Evolutionary conservation across 2,329 filamentous ascomycete genomes (phyloP).

Genomic region (Eutypella sp.): DNA sequence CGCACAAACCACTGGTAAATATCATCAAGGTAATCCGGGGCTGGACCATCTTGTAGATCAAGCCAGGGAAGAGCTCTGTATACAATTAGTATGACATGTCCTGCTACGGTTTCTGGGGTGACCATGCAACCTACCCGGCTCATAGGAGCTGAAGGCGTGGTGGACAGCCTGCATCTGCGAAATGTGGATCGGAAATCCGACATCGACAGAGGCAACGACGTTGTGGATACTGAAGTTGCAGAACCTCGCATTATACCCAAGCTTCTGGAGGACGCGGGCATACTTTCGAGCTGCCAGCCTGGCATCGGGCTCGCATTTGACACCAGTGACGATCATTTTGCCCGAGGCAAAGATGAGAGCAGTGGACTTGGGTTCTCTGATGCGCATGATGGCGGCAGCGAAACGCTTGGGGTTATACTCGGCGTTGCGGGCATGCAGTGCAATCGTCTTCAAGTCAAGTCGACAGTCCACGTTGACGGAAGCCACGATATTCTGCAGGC

Average conservation of each 20-base stretch:
- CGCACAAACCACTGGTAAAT: conserved; percentile 69
- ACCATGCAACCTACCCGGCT: conserved; percentile 47
- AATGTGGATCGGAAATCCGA: conserved; percentile 97
- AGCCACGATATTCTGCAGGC: conserved; percentile 77
- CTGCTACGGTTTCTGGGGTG: background rate
- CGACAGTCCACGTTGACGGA: conserved; percentile 98
- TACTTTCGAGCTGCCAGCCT: conserved; percentile 97
- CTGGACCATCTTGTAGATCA: conserved; percentile 99
- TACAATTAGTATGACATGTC: background rate
- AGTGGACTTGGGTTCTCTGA: conserved; percentile 97
- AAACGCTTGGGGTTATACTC: conserved; percentile 99
- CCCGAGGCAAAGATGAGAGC: conserved; percentile 96
- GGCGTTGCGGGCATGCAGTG: conserved; percentile 93
- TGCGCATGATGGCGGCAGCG: conserved; percentile 98
- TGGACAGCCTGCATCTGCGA: conserved; percentile 93
- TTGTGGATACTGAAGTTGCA: conserved; percentile 99
- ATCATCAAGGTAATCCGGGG: conserved; percentile 97
- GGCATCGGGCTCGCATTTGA: conserved; percentile 95
- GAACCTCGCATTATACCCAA: conserved; percentile 98
- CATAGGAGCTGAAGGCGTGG: conserved; percentile 99
- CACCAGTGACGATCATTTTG: conserved; percentile 99
- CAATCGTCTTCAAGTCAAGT: conserved; percentile 97
- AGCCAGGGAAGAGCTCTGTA: conserved; percentile 86
- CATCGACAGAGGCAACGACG: conserved; percentile 96
- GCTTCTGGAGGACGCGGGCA: conserved; percentile 98